Percentiles rank a stretch among this genome's conserved stretches.
Conservation (phyloP, 202 grass and related monocot species). For the Sporobolus alterniflorus region DNA sequence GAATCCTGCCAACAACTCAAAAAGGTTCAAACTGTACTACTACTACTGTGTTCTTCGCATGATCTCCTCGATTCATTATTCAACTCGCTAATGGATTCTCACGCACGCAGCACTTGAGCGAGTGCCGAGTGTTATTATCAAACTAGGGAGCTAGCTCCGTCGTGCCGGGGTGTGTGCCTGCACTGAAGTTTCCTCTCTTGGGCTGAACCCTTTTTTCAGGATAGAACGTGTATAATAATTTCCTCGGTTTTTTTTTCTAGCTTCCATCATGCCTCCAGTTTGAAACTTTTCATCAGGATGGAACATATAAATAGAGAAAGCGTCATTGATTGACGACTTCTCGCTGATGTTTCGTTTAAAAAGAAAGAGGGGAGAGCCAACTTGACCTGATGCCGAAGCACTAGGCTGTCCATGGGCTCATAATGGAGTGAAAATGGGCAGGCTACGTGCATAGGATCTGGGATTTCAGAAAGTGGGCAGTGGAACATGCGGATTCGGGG, state of each 20-base stretch:
- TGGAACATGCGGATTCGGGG: too few relatives aligned
- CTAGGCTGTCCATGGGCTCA: too few relatives aligned
- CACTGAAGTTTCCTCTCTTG: constrained; percentile 31
- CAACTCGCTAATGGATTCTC: constrained; percentile 32
- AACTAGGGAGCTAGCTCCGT: constrained; percentile 8
- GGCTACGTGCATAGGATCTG: too few relatives aligned
- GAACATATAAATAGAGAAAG: too few relatives aligned
- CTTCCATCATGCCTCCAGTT: constrained; percentile 15
- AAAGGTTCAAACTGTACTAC: not conserved
- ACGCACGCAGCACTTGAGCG: constrained; percentile 31
- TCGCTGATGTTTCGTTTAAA: too few relatives aligned
- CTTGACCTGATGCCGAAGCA: too few relatives aligned
- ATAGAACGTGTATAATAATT: not conserved
- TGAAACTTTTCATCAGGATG: too few relatives aligned
- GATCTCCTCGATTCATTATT: not conserved
- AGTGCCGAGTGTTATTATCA: not conserved
- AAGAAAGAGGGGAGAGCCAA: too few relatives aligned
- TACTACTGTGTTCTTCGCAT: not conserved
- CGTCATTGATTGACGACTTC: too few relatives aligned
- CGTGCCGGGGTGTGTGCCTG: constrained; percentile 3
- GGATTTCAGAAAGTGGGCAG: too few relatives aligned
- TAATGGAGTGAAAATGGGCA: too few relatives aligned
- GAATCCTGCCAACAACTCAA: not conserved
- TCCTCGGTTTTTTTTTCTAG: not conserved
- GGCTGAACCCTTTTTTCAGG: not conserved